Base-by-base conservation (phyloP, 2,329 filamentous ascomycete genomes). In the Cercospora sp. region DNA sequence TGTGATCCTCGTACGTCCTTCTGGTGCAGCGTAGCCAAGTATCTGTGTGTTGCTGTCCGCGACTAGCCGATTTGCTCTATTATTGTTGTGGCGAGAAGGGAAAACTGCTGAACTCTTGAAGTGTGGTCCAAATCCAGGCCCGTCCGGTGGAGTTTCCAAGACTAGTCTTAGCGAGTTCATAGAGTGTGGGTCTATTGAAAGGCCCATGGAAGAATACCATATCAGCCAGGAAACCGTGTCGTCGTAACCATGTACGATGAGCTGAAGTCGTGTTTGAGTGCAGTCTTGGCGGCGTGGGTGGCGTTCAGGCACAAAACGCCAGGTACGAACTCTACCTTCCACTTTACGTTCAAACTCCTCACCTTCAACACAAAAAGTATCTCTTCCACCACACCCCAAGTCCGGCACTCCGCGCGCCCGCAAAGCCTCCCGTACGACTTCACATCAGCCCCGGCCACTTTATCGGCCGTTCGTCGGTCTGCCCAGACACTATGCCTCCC, bases 401-500 rank as follows among this genome's bases (percentile, higher is more conserved):
- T n/a, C 28, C 55, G 10, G 12, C 28, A 31, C 55, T 36, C 53
- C 26, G 10, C 48, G 23, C 12, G 23, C 20, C 18, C 57, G 10
- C 33, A 61, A 40, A 16, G 33, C 59, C 59, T 40, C n/a, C 33
- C 23, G 36, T 28, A 62, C 61, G 30, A 55, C 28, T 33, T 20
- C n/a, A 20, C 45, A 55, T 18, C 61, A 33, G n/a, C 48, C 45
- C 45, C 61, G 61, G 61, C 16, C n/a, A 16, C 40, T 23, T 30
- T 31, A 36, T 64, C 62, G 62, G 62, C 62, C 13, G 48, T 64
- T 58, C 26, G 18, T 64, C 62, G 51, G 62, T 33, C 36, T 58
- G 67, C 67, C 67, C 48, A 66, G 67, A 66, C 67, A 63, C 67
- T 60, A 66, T 55, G 1, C 31, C 18, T 33, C 12, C 28, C 16